Evolutionary conservation across 2,329 filamentous ascomycete genomes (phyloP), one percentile per base, ranked within the genome.

Genomic region (Chrysosphaeria jannelii): DNA sequence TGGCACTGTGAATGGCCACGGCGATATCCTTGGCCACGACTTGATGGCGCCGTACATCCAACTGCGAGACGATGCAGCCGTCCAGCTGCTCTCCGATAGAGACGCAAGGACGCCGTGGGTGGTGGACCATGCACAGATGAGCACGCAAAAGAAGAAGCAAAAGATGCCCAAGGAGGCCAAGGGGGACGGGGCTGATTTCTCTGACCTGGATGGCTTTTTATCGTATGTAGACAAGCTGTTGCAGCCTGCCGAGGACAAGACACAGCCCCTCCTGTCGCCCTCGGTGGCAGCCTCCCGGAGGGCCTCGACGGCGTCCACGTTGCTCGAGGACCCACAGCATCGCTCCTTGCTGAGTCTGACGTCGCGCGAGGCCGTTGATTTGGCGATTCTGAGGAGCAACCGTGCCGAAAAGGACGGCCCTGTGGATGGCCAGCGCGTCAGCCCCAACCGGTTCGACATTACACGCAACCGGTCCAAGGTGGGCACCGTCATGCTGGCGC

Each of bases 381-480:
- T 89, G 29, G 72, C 85, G 8, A 90, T 93, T 28, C 53, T 91
- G 25, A 66, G 75, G 31, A 78, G 75, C 38, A 76, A 76, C 33
- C 47, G 67, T 33, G 54, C 61, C 12, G 12, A n/a, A 8, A 19
- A 21, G 19, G 20, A 23, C 24, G 20, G 22, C 20, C n/a, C n/a
- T n/a, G n/a, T n/a, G n/a, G 21, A 22, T 18, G 19, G 15, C 20
- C 14, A 21, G 10, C 17, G 15, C n/a, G 68, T 76, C 34, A 79
- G 72, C 37, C 61, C 69, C n/a, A 91, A 90, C 36, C 66, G 78
- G 19, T 97, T 93, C 40, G 79, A 90, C 39, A 93, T 97, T 39
- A 69, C 81, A 8, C 70, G 81, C 9, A 79, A 78, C 36, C 79
- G 79, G n/a, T 66, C 67, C 26, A 67, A 67, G n/a, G 79, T 97